phyloP scores from a whole-genome alignment of 208 protist species.

The Jaenimonas drosophilae region DNA sequence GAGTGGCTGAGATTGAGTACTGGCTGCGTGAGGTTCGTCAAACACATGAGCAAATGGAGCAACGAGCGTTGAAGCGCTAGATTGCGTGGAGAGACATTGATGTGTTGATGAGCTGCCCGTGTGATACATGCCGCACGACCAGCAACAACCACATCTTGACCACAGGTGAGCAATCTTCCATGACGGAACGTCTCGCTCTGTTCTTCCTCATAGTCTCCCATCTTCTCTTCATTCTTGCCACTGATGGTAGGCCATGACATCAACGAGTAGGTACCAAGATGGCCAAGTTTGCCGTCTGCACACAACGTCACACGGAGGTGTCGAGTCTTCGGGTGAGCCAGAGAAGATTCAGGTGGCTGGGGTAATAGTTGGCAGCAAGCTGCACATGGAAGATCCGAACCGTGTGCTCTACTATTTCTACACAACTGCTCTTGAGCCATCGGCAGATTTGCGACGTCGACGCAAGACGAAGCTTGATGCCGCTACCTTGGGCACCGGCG shows the following conservation, averaged over 20 bases:
- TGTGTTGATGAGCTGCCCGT: background rate
- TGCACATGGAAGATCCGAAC: conserved; percentile 27
- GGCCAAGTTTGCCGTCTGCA: conserved; percentile 26
- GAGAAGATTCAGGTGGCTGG: conserved; percentile 13
- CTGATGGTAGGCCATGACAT: too few relatives aligned
- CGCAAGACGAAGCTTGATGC: background rate
- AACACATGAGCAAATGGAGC: background rate
- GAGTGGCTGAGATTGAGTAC: conserved; percentile 2
- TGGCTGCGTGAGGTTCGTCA: background rate
- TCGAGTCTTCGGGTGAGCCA: too few relatives aligned
- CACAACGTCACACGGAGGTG: too few relatives aligned
- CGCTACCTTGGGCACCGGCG: background rate
- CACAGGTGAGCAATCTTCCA: background rate
- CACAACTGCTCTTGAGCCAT: conserved; percentile 25
- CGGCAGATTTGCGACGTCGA: background rate
- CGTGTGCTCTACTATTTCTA: conserved; percentile 46
- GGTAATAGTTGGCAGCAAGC: conserved; percentile 25
- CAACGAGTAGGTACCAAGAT: too few relatives aligned
- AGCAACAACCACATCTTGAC: background rate
- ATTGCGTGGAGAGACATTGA: background rate
- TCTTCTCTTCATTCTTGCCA: too few relatives aligned
- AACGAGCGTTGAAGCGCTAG: background rate
- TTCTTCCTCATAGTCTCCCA: too few relatives aligned
- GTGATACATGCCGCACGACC: too few relatives aligned
- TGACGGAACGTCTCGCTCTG: background rate